Conservation (phyloP, 108 stramenopile genomes). For the Cyclostephanos tholiformis region DNA sequence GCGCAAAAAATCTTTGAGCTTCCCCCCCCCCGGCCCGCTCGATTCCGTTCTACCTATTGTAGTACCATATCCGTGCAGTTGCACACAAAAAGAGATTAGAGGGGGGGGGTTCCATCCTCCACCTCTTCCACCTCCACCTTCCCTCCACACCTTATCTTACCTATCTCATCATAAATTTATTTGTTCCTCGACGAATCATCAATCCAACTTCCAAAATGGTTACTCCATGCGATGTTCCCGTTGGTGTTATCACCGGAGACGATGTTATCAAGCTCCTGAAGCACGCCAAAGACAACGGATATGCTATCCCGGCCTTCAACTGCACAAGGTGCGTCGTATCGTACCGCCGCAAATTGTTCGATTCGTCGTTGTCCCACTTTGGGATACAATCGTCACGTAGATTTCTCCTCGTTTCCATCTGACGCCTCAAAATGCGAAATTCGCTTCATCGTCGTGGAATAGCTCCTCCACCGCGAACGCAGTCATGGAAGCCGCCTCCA, state of each 20-base stretch:
- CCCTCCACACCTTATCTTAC: neutral
- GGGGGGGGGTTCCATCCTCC: neutral
- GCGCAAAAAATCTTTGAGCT: too few relatives aligned
- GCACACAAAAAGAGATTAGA: too few relatives aligned
- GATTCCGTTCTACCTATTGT: too few relatives aligned
- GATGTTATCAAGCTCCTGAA: conserved; percentile 84
- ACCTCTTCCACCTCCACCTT: neutral
- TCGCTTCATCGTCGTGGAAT: neutral
- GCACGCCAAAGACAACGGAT: conserved; percentile 88
- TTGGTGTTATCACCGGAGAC: conserved; percentile 84
- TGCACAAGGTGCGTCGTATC: conserved; percentile 82
- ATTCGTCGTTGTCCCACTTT: neutral
- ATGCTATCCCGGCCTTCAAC: conserved; percentile 96
- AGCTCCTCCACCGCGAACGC: conserved; percentile 94
- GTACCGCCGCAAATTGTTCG: neutral
- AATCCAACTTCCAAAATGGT: conserved; percentile 26
- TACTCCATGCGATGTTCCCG: conserved; percentile 58
- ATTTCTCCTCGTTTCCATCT: neutral
- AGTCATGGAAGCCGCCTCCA: conserved; percentile 88
- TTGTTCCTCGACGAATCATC: neutral
- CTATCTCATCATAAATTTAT: conserved; percentile 1
- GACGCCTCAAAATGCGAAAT: neutral
- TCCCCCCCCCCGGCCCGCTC: too few relatives aligned
- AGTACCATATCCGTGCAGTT: too few relatives aligned
- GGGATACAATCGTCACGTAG: neutral